phyloP scores from a whole-genome alignment of 305 asterid genomes.

The Rubia tinctorum region DNA sequence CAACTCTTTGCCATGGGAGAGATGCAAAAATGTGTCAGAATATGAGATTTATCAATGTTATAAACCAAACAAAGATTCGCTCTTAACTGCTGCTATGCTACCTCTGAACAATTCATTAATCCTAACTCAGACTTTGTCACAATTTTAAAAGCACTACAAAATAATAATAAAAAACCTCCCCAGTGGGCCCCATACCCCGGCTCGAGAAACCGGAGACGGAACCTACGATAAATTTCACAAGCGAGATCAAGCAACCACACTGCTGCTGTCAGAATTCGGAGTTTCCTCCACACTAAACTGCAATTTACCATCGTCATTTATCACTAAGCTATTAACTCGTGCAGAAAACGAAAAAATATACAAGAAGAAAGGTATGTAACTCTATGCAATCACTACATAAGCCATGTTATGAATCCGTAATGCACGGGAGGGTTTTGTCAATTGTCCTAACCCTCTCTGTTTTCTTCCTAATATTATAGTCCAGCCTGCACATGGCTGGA shows the following conservation, averaged over 20 bases:
- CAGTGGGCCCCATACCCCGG: no score
- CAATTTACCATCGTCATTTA: not conserved
- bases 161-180: no score
- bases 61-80: slow-evolving; percentile 57
- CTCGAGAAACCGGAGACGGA: not conserved
- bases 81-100: slow-evolving; percentile 31
- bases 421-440: slow-evolving; percentile 34
- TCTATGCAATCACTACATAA: slow-evolving; percentile 12
- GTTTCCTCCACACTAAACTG: not conserved
- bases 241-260: no score
- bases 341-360: slow-evolving; percentile 10
- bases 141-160: not conserved
- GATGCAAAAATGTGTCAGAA: slow-evolving; percentile 18
- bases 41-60: slow-evolving; percentile 19
- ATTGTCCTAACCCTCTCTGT: slow-evolving; percentile 15
- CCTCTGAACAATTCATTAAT: slow-evolving; percentile 10
- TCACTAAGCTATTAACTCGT: not conserved
- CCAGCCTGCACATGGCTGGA: slow-evolving; percentile 54
- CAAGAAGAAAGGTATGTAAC: not conserved
- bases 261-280: no score
- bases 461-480: slow-evolving; percentile 28
- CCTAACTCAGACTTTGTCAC: not conserved
- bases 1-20: slow-evolving; percentile 13
- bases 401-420: slow-evolving; percentile 44
- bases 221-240: no score